A percentile compares a stretch with the other conserved stretches of the same genome.
phyloP scores from a whole-genome alignment of 2,329 filamentous ascomycete genomes.

The Fusarium vanettenii region DNA sequence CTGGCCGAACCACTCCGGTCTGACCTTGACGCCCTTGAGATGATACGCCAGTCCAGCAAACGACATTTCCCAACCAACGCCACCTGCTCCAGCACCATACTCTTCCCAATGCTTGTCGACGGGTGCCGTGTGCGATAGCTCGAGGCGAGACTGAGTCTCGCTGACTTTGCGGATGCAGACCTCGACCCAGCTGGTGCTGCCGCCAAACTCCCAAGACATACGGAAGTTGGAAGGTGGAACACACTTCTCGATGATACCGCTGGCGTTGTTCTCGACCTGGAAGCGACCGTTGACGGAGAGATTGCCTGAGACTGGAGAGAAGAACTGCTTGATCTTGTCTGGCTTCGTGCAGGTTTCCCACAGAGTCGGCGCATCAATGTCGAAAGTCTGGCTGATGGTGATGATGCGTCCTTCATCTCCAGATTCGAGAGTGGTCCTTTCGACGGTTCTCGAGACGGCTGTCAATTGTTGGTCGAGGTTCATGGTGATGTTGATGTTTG shows the following conservation, averaged over 20 bases:
- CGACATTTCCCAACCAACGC: slow-evolving; percentile 1
- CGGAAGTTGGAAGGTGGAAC: not conserved
- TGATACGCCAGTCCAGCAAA: not conserved
- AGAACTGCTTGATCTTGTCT: not conserved
- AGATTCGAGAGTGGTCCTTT: not conserved
- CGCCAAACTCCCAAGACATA: not conserved
- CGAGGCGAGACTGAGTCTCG: not conserved
- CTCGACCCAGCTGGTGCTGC: not conserved
- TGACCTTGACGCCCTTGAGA: not conserved
- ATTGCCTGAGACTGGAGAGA: not conserved
- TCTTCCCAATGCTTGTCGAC: not conserved
- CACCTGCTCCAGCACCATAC: not conserved
- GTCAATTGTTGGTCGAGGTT: not conserved
- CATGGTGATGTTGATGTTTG: not conserved
- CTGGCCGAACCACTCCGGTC: not conserved
- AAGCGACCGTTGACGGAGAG: not conserved
- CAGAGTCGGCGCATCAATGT: not conserved
- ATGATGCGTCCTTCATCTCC: not conserved
- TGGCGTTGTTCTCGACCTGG: slow-evolving; percentile 6
- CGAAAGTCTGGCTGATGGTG: not conserved
- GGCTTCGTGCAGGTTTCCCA: not conserved
- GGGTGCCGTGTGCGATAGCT: not conserved
- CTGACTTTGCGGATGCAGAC: not conserved
- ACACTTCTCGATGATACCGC: not conserved
- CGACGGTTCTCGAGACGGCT: not conserved